These are phyloP conservation scores for Heterobasidion parviporum DNA, from an alignment of 1,284 basidiomycete species.

Conservation along the genomic window DNA sequence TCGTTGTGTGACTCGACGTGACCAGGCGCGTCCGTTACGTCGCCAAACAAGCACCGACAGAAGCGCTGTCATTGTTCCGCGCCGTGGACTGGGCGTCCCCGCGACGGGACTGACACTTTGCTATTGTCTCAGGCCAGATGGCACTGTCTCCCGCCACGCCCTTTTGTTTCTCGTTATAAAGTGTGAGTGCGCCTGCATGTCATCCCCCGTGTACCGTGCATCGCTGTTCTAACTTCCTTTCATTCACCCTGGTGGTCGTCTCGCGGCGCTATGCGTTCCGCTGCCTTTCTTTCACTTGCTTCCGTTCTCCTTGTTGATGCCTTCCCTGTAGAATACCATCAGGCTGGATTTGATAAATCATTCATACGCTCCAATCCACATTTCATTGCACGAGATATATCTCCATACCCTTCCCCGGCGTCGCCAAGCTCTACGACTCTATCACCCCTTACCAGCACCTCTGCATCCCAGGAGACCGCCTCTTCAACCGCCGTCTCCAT, in stretches of 20 bases:
- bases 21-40: too few relatives aligned
- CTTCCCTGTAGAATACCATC: constrained; percentile 1
- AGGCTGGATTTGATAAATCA: not conserved
- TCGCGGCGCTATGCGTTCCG: constrained; percentile 2
- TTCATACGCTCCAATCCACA: not conserved
- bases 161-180: not conserved
- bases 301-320: not conserved
- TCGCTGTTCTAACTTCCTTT: not conserved
- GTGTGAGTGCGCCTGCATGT: not conserved
- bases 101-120: too few relatives aligned
- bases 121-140: too few relatives aligned
- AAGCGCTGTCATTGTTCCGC: too few relatives aligned
- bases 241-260: not conserved
- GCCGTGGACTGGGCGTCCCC: too few relatives aligned
- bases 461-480: not conserved
- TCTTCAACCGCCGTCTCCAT: not conserved
- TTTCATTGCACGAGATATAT: not conserved
- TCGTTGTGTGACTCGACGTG: too few relatives aligned
- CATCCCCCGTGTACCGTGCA: not conserved
- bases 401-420: not conserved
- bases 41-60: too few relatives aligned
- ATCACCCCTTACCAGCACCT: not conserved
- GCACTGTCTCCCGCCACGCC: too few relatives aligned
- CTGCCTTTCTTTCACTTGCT: constrained; percentile 2
- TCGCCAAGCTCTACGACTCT: not conserved